phyloP scores from a whole-genome alignment of 1,139 yeast genomes.

The Protomyces arabidopsidicola region DNA sequence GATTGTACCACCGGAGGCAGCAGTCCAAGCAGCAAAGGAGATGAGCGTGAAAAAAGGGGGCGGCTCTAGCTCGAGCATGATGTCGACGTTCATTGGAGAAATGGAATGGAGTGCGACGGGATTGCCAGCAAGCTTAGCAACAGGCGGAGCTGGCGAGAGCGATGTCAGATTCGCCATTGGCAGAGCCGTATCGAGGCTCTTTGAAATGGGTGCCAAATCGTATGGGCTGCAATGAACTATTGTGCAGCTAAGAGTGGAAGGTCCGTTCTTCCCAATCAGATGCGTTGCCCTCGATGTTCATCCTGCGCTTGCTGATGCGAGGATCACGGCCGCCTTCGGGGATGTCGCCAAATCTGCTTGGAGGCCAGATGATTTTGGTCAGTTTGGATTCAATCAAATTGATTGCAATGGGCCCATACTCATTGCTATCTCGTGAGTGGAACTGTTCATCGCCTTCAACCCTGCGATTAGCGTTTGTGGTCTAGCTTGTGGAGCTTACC shows the following conservation, averaged over 20 bases:
- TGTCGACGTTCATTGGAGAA: conserved; percentile 22
- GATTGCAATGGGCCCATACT: conserved; percentile 76
- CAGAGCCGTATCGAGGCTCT: conserved; percentile 11
- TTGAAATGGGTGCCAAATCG: conserved; percentile 17
- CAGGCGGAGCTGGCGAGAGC: conserved; percentile 20
- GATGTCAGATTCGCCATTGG: conserved; percentile 25
- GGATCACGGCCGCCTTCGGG: conserved; percentile 20
- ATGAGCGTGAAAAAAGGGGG: conserved; percentile 23
- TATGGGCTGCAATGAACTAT: neutral
- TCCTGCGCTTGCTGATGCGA: conserved; percentile 22
- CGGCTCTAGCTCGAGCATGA: conserved; percentile 17
- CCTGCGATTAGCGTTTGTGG: conserved; percentile 76
- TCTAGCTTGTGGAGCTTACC: conserved; percentile 37
- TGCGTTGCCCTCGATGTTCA: conserved; percentile 22
- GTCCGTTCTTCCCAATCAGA: conserved; percentile 22
- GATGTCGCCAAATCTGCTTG: conserved; percentile 22
- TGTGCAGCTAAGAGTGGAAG: neutral
- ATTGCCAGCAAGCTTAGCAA: conserved; percentile 13
- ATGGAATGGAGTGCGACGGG: conserved; percentile 27
- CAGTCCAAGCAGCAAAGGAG: conserved; percentile 1
- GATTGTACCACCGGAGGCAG: conserved; percentile 4
- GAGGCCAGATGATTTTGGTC: conserved; percentile 27
- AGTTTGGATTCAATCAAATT: conserved; percentile 26
- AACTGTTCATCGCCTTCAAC: conserved; percentile 85
- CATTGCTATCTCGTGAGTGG: conserved; percentile 78